Evolutionary conservation across 768 basidiomycete genomes (phyloP), one percentile per base, ranked within the genome.

Genomic region (Paxillus involutus): DNA sequence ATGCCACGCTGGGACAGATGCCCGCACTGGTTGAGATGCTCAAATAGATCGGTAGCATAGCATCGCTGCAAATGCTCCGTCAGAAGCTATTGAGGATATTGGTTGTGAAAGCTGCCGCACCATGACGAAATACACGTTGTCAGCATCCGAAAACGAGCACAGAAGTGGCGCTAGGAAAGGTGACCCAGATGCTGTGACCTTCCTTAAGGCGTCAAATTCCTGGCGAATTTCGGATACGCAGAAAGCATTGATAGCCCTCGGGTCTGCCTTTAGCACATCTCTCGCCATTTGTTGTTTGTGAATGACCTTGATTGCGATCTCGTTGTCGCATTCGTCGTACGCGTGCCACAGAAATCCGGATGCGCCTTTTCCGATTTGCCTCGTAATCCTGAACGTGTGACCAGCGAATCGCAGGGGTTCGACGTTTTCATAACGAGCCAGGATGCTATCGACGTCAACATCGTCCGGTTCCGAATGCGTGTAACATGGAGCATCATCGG

Each of bases 361-460:
- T 32, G 29, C 6, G 10, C 30, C 21, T 33, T 35, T 1, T 1
- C 30, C 16, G 14, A 33, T 42, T 41, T 41, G 45, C 8, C 59
- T 59, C 10, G 55, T 2, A n/a, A 67, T 49, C 13, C n/a, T 36
- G 53, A 65, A 67, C 14, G 13, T 63, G 37, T 21, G 56, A 19
- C 33, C 35, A 17, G 14, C 5, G 26, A 44, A 45, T 16, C 29
- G 45, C 10, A 40, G 44, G 17, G 36, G 52, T 35, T 30, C 32
- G 19, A 49, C 48, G 17, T 40, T 26, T 17, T 49, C 36, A 21
- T 16, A 35, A 21, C 47, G 36, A 17, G 21, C 24, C 37, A 24
- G 24, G 9, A 35, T 35, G 24, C 12, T 16, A 36, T 35, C 33
- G n/a, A 16, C 17, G n/a, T 13, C 17, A 6, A n/a, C 21, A 40